phyloP scores from a whole-genome alignment of 2,329 filamentous ascomycete genomes.

The Aspergillus jensenii region DNA sequence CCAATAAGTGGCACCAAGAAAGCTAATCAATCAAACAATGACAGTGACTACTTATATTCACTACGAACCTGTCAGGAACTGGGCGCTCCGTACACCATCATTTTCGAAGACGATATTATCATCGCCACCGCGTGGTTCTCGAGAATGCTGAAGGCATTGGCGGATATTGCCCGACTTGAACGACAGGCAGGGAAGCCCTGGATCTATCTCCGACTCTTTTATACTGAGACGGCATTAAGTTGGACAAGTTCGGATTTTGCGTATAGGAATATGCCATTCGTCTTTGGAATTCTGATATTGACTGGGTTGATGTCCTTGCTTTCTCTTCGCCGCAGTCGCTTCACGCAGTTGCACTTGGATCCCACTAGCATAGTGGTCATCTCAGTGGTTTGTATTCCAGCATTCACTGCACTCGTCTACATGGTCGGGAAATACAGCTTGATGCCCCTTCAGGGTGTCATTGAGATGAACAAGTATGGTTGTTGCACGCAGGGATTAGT shows the following conservation, averaged over 20 bases:
- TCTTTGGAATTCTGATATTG: constrained; percentile 20
- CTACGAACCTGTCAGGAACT: no score
- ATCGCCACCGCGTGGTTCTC: no score
- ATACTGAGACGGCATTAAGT: no score
- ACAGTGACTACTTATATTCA: no score
- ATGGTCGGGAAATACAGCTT: constrained; percentile 30
- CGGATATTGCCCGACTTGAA: no score
- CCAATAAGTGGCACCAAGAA: no score
- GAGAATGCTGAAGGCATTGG: no score
- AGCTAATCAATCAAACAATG: no score
- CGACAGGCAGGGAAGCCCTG: no score
- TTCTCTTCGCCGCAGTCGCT: constrained; percentile 14
- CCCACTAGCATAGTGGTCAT: constrained; percentile 18
- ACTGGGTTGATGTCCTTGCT: constrained; percentile 8
- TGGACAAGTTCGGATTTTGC: constrained; percentile 26
- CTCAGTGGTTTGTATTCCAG: constrained; percentile 21
- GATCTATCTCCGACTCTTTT: no score
- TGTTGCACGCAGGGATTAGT: constrained; percentile 37
- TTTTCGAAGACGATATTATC: no score
- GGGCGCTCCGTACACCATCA: no score
- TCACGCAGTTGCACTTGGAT: constrained; percentile 14
- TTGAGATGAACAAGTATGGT: constrained; percentile 27
- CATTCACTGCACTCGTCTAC: constrained; percentile 22
- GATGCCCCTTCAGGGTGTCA: constrained; percentile 22
- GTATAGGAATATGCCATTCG: constrained; percentile 23